Evolutionary conservation across 1,139 yeast species (phyloP).

Genomic region (Nadsonia commutata): DNA sequence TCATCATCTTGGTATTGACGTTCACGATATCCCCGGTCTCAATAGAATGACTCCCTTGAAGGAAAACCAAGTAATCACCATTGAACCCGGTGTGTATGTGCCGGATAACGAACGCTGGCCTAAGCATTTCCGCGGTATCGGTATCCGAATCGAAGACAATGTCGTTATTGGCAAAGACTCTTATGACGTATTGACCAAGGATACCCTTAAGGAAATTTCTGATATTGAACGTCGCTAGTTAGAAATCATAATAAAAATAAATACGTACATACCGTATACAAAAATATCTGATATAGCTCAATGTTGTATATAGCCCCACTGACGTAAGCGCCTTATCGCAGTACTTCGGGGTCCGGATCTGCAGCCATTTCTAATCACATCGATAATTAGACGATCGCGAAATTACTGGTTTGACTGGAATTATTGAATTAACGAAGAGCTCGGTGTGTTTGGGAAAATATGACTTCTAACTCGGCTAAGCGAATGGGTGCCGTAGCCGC

Average conservation of each 20-base stretch:
- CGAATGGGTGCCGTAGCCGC: not conserved
- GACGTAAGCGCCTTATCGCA: too few relatives aligned
- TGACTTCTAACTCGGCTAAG: not conserved
- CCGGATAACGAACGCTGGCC: slow-evolving; percentile 65
- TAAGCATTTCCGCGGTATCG: slow-evolving; percentile 69
- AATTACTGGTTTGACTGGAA: too few relatives aligned
- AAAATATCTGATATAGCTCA: too few relatives aligned
- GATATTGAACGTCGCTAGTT: slow-evolving; percentile 66
- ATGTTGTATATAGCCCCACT: too few relatives aligned
- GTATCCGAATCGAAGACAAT: slow-evolving; percentile 91
- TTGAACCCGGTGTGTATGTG: slow-evolving; percentile 89
- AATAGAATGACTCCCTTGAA: slow-evolving; percentile 25
- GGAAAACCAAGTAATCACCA: slow-evolving; percentile 48
- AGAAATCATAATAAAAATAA: slow-evolving; percentile 3
- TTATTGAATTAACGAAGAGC: too few relatives aligned
- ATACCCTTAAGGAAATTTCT: slow-evolving; percentile 69
- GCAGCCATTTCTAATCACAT: too few relatives aligned
- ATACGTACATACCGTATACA: not conserved
- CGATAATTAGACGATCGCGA: too few relatives aligned
- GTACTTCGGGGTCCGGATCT: too few relatives aligned
- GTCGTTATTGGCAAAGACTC: slow-evolving; percentile 47
- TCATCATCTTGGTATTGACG: slow-evolving; percentile 86
- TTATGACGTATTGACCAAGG: slow-evolving; percentile 54
- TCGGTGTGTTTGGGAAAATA: too few relatives aligned
- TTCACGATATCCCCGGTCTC: slow-evolving; percentile 63